These are phyloP conservation scores for Choiromyces venosus DNA, from an alignment of 495 filamentous ascomycete genomes.

Conservation along the genomic window DNA sequence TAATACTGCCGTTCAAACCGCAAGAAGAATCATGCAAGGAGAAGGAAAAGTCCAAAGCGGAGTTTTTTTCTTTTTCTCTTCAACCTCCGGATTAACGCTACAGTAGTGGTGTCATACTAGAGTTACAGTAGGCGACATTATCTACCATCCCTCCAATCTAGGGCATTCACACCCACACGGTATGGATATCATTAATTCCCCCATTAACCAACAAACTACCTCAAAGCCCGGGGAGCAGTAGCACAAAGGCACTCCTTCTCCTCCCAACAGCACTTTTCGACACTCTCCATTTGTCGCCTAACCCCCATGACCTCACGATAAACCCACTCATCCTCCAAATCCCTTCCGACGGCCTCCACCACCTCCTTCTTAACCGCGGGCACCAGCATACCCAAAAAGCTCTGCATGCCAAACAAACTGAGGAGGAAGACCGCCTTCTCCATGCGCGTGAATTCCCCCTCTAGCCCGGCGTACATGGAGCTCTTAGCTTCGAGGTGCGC, in stretches of 20 bases:
- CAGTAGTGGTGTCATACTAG: too few species aligned
- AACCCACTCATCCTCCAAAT: conserved; percentile 35
- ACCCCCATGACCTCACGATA: conserved; percentile 25
- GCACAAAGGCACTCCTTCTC: conserved; percentile 10
- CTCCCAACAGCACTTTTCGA: conserved; percentile 23
- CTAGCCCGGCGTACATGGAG: conserved; percentile 24
- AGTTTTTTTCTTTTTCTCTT: too few species aligned
- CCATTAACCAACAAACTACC: neutral
- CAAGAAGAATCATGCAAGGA: too few species aligned
- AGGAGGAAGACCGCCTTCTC: conserved; percentile 35
- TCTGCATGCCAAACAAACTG: conserved; percentile 24
- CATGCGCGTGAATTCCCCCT: conserved; percentile 17
- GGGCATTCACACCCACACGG: neutral
- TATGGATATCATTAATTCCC: neutral
- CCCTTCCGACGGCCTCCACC: conserved; percentile 9
- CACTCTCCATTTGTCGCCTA: conserved; percentile 37
- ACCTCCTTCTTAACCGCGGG: conserved; percentile 23
- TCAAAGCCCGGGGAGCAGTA: neutral
- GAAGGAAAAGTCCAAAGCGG: too few species aligned
- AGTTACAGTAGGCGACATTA: too few species aligned
- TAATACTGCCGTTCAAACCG: too few species aligned
- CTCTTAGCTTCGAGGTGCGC: conserved; percentile 25
- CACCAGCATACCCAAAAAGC: conserved; percentile 13
- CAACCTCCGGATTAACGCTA: too few species aligned
- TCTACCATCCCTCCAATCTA: neutral